Conservation (phyloP, 176 grass and related monocot genomes). For the Tillandsia leiboldiana region DNA sequence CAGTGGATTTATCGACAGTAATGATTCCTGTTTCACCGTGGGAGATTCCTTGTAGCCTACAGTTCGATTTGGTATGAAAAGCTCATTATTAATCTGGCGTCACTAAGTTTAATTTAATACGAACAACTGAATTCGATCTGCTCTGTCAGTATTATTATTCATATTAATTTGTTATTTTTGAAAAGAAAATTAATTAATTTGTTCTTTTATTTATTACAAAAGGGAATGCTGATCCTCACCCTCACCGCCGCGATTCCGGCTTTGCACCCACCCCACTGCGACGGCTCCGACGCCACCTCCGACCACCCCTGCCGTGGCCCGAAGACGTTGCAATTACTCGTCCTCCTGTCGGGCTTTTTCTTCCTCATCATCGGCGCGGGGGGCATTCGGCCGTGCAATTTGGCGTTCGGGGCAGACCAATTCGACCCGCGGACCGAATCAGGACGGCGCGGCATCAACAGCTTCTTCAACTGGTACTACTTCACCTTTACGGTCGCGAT, state of each 20-base stretch:
- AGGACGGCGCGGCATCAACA: slow-evolving; percentile 50
- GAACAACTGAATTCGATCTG: not conserved
- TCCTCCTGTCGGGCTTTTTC: slow-evolving; percentile 27
- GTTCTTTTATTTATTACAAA: not conserved
- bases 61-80: no score
- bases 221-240: slow-evolving; percentile 73
- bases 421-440: slow-evolving; percentile 49
- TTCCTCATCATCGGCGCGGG: slow-evolving; percentile 57
- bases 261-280: slow-evolving; percentile 20
- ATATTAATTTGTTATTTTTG: not conserved
- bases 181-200: not conserved
- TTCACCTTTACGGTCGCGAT: slow-evolving; percentile 54
- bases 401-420: slow-evolving; percentile 76
- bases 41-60: no score
- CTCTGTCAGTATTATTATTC: not conserved
- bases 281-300: not conserved
- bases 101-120: no score
- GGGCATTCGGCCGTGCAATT: slow-evolving; percentile 71
- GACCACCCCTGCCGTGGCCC: slow-evolving; percentile 1
- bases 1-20: no score
- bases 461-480: slow-evolving; percentile 92
- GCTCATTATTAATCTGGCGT: no score
- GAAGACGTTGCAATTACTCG: slow-evolving; percentile 23
- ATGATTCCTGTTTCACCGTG: no score
- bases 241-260: slow-evolving; percentile 42